Conservation (phyloP, 2,329 filamentous ascomycete genomes). For the Fusarium sp. region DNA sequence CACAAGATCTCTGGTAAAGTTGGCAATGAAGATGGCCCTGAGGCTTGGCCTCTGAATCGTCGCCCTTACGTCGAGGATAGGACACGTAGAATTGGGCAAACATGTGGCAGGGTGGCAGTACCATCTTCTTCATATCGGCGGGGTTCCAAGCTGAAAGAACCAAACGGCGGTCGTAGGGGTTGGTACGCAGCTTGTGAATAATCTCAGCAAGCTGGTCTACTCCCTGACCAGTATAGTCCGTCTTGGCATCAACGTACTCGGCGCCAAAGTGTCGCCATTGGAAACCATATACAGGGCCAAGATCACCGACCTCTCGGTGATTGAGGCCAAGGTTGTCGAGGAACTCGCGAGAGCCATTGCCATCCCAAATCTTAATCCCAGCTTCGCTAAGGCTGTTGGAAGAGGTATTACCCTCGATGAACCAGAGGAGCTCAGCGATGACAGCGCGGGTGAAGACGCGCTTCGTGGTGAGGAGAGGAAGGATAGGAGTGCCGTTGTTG, state of each 20-base stretch:
- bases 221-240: slow-evolving; percentile 89
- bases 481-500: slow-evolving; percentile 71
- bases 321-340: slow-evolving; percentile 87
- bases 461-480: slow-evolving; percentile 97
- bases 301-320: slow-evolving; percentile 87
- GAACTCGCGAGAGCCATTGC: slow-evolving; percentile 91
- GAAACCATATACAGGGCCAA: slow-evolving; percentile 97
- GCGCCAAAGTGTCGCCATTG: slow-evolving; percentile 99
- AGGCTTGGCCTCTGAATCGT: slow-evolving; percentile 55
- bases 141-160: slow-evolving; percentile 97
- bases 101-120: slow-evolving; percentile 95
- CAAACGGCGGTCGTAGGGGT: slow-evolving; percentile 90
- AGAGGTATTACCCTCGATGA: slow-evolving; percentile 87
- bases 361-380: slow-evolving; percentile 98
- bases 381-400: slow-evolving; percentile 81
- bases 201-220: slow-evolving; percentile 95
- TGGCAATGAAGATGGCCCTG: slow-evolving; percentile 87
- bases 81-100: slow-evolving; percentile 97
- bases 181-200: slow-evolving; percentile 86
- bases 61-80: slow-evolving; percentile 66
- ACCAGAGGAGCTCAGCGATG: slow-evolving; percentile 95
- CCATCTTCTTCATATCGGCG: slow-evolving; percentile 87
- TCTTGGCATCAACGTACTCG: slow-evolving; percentile 82
- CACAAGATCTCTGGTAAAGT: slow-evolving; percentile 93
- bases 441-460: slow-evolving; percentile 94